Conservation (phyloP, 2,329 filamentous ascomycete genomes). For the Cryphonectria radicalis region DNA sequence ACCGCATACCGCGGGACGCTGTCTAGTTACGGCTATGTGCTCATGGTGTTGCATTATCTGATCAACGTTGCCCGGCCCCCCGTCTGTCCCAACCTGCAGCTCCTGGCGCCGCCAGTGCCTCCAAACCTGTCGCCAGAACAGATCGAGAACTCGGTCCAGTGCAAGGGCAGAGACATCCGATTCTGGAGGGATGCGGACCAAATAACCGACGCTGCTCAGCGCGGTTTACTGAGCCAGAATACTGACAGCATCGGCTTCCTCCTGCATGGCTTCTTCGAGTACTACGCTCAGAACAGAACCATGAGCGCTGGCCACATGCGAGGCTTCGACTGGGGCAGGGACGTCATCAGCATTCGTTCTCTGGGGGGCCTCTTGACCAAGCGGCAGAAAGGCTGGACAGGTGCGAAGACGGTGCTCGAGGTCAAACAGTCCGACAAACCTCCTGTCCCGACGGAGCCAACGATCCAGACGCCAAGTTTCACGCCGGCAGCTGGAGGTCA, state of each 20-base stretch:
- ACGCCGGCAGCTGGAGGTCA: neutral
- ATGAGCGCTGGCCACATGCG: constrained; percentile 55
- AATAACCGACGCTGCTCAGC: constrained; percentile 63
- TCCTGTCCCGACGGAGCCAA: constrained; percentile 32
- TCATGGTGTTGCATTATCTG: constrained; percentile 91
- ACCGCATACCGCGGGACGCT: constrained; percentile 84
- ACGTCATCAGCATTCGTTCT: constrained; percentile 78
- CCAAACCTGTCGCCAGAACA: constrained; percentile 44
- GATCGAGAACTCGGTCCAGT: constrained; percentile 48
- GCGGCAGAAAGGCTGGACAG: constrained; percentile 81
- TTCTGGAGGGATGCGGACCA: constrained; percentile 79
- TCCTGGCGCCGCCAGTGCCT: constrained; percentile 51
- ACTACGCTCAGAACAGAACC: constrained; percentile 69
- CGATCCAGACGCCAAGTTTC: constrained; percentile 30
- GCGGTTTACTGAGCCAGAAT: constrained; percentile 69
- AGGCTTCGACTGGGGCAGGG: constrained; percentile 79
- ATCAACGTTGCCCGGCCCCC: constrained; percentile 81
- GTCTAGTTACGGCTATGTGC: constrained; percentile 86
- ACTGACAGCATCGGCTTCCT: constrained; percentile 70
- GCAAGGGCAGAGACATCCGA: constrained; percentile 70
- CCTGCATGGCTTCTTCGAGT: constrained; percentile 84
- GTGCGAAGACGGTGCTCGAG: constrained; percentile 73
- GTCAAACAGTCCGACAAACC: constrained; percentile 43
- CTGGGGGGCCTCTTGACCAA: constrained; percentile 73
- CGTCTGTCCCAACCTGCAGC: constrained; percentile 82